phyloP scores from a whole-genome alignment of 306 rosid genomes.

The Albizia julibrissin region DNA sequence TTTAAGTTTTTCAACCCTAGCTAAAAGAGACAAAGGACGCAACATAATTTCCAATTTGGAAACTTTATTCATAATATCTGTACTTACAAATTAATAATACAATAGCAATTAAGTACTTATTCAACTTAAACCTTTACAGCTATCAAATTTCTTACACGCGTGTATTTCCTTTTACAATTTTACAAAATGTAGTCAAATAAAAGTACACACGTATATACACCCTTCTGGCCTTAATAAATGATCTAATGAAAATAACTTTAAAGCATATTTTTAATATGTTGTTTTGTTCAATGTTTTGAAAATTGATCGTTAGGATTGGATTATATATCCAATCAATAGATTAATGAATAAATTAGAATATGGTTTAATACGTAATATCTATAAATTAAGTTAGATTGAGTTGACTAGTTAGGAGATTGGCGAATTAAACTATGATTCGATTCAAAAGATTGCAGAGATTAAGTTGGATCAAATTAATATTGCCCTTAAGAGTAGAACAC shows the following conservation, averaged over 20 bases:
- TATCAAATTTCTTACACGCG: not conserved
- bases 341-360: too few species aligned
- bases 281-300: too few species aligned
- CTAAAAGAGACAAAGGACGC: not conserved
- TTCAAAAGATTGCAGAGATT: too few species aligned
- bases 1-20: constrained; percentile 16
- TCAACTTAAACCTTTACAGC: not conserved
- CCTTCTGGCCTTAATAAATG: too few species aligned
- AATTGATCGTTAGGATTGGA: too few species aligned
- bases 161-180: too few species aligned
- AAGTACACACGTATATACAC: too few species aligned
- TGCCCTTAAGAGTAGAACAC: too few species aligned
- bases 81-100: not conserved
- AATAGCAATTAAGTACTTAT: not conserved
- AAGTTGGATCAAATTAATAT: too few species aligned
- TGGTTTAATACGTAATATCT: not conserved
- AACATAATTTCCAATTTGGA: not conserved
- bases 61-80: not conserved
- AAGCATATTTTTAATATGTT: too few species aligned
- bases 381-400: not conserved
- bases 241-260: not conserved
- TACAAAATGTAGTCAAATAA: not conserved
- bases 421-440: too few species aligned
- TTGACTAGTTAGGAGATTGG: not conserved
- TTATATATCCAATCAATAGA: too few species aligned